A percentile compares a stretch with the other conserved stretches of the same genome.
Evolutionary conservation across 108 stramenopile species (phyloP).

Genomic region (Cyclotella cryptica): DNA sequence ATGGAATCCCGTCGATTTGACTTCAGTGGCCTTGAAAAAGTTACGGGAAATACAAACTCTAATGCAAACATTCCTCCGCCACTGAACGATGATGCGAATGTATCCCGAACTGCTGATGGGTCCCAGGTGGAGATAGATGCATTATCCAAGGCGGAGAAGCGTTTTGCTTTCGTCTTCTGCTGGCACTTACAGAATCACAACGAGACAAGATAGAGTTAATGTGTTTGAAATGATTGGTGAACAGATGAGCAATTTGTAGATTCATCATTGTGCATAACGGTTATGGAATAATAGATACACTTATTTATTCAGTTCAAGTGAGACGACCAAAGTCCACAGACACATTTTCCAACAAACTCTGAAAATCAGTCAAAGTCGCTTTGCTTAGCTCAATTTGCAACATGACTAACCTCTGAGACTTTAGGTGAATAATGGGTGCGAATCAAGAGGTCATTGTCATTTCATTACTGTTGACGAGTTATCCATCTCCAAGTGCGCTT

Average conservation of each 20-base stretch:
- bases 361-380: no score
- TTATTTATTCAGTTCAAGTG: no score
- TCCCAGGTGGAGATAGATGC: not conserved
- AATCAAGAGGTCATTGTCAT: not conserved
- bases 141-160: slow-evolving; percentile 31
- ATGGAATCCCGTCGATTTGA: not conserved
- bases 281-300: no score
- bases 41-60: slow-evolving; percentile 9
- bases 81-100: not conserved
- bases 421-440: not conserved
- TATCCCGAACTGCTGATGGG: slow-evolving; percentile 4
- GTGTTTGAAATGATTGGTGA: slow-evolving; percentile 14
- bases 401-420: no score
- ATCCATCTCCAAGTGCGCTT: slow-evolving; percentile 62
- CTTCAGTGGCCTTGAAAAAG: slow-evolving; percentile 11
- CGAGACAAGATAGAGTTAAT: slow-evolving; percentile 48
- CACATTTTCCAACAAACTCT: no score
- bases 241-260: no score
- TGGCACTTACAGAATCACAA: slow-evolving; percentile 50
- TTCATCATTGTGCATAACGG: no score
- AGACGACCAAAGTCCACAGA: no score
- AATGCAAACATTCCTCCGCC: not conserved
- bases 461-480: slow-evolving; percentile 37
- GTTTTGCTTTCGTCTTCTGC: slow-evolving; percentile 40
- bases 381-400: no score